Percentiles rank a stretch among this genome's conserved stretches.
These are phyloP conservation scores for Aspergillus clavatus DNA, from an alignment of 2,329 filamentous ascomycete species.

Conservation along the genomic window DNA sequence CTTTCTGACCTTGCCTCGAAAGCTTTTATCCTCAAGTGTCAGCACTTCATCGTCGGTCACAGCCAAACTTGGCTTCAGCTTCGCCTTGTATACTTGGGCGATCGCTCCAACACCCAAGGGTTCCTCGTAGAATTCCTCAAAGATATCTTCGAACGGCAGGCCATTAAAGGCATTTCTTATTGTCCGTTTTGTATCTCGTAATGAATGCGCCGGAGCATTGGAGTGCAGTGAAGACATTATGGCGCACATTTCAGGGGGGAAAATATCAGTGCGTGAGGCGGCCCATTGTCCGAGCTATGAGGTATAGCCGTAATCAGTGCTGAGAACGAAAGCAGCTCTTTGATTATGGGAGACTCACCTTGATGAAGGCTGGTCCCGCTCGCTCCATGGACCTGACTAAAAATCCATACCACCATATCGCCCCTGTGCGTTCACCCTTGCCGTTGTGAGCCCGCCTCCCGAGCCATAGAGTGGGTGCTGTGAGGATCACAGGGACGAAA, in stretches of 20 bases:
- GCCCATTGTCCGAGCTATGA: conserved; percentile 90
- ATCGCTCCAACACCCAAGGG: conserved; percentile 93
- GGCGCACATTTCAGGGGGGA: conserved; percentile 84
- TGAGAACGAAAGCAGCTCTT: neutral
- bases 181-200: conserved; percentile 71
- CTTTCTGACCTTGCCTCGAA: conserved; percentile 66
- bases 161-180: conserved; percentile 79
- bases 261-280: conserved; percentile 91
- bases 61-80: conserved; percentile 73
- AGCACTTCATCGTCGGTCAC: conserved; percentile 56
- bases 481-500: conserved; percentile 81
- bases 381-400: conserved; percentile 85
- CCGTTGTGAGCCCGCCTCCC: conserved; percentile 59
- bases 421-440: conserved; percentile 73
- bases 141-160: conserved; percentile 79
- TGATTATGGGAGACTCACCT: conserved; percentile 51
- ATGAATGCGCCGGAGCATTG: conserved; percentile 84
- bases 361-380: conserved; percentile 94
- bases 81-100: conserved; percentile 95
- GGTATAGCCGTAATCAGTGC: conserved; percentile 1
- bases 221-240: conserved; percentile 95
- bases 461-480: conserved; percentile 76
- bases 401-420: conserved; percentile 91
- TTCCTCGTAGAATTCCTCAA: conserved; percentile 87
- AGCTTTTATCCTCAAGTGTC: conserved; percentile 48